Conservation (phyloP, 768 basidiomycete genomes). For the Suillus subluteus region DNA sequence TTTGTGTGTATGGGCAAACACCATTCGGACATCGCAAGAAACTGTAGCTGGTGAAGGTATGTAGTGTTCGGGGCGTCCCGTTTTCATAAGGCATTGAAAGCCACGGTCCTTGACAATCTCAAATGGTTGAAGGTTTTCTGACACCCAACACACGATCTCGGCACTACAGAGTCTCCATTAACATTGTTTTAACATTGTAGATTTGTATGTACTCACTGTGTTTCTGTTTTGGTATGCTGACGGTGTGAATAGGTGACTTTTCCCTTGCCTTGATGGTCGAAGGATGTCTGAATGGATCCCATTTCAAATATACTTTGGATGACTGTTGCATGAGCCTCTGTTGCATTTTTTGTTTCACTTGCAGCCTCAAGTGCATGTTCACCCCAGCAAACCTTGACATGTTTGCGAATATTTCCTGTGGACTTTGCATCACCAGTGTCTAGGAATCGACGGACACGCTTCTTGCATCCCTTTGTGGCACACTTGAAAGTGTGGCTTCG, state of each 20-base stretch:
- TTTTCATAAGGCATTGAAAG: constrained; percentile 24
- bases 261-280: constrained; percentile 30
- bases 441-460: constrained; percentile 21
- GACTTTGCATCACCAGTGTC: constrained; percentile 29
- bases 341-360: neutral
- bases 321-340: constrained; percentile 18
- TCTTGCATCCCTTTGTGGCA: constrained; percentile 20
- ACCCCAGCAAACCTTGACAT: constrained; percentile 37
- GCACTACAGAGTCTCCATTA: constrained; percentile 1
- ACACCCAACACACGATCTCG: constrained; percentile 27
- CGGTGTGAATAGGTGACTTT: constrained; percentile 34
- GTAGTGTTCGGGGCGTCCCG: constrained; percentile 15
- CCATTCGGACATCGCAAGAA: constrained; percentile 20
- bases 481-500: constrained; percentile 30
- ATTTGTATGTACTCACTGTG: neutral
- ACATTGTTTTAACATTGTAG: too few species aligned
- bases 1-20: constrained; percentile 18
- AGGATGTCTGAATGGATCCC: constrained; percentile 30
- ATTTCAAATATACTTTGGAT: constrained; percentile 26
- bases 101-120: constrained; percentile 24
- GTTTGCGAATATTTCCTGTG: constrained; percentile 34
- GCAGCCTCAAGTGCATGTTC: constrained; percentile 25
- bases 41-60: constrained; percentile 26
- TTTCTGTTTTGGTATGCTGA: constrained; percentile 26
- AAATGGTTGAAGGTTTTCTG: constrained; percentile 26